phyloP scores from a whole-genome alignment of 1,139 yeast species.

The Blastobotrys buckinghamii region DNA sequence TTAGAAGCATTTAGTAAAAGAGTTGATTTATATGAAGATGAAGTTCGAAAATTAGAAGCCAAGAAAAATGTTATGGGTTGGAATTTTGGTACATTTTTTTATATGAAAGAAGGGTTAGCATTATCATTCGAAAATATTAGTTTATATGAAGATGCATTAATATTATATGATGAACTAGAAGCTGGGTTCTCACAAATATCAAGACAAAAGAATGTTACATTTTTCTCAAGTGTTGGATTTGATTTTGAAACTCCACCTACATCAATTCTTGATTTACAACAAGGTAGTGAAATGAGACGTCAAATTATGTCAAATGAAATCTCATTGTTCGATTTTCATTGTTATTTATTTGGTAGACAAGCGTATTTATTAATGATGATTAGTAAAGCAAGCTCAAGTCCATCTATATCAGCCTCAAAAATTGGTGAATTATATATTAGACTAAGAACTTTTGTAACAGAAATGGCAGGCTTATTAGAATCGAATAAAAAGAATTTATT shows the following conservation, averaged over 20 bases:
- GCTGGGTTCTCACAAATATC: slow-evolving; percentile 25
- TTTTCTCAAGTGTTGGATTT: slow-evolving; percentile 29
- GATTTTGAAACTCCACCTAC: slow-evolving; percentile 18
- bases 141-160: slow-evolving; percentile 53
- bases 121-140: slow-evolving; percentile 45
- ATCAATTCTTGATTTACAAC: slow-evolving; percentile 16
- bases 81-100: slow-evolving; percentile 42
- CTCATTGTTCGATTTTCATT: slow-evolving; percentile 38
- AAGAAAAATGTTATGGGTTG: slow-evolving; percentile 35
- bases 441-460: slow-evolving; percentile 39
- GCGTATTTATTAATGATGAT: slow-evolving; percentile 33
- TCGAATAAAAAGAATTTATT: slow-evolving; percentile 23
- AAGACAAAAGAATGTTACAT: slow-evolving; percentile 23
- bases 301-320: slow-evolving; percentile 36
- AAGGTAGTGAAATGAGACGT: slow-evolving; percentile 26
- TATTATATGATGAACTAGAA: slow-evolving; percentile 40
- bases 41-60: slow-evolving; percentile 33
- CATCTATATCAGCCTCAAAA: slow-evolving; percentile 34
- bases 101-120: slow-evolving; percentile 43
- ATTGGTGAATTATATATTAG: slow-evolving; percentile 32
- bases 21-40: slow-evolving; percentile 38
- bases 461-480: slow-evolving; percentile 32
- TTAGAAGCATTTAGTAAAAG: slow-evolving; percentile 51
- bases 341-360: slow-evolving; percentile 40
- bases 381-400: slow-evolving; percentile 31